Percentiles rank a stretch among this genome's conserved stretches.
Conservation (phyloP, 2,329 filamentous ascomycete species). For the Pleoardoris graminearum region DNA sequence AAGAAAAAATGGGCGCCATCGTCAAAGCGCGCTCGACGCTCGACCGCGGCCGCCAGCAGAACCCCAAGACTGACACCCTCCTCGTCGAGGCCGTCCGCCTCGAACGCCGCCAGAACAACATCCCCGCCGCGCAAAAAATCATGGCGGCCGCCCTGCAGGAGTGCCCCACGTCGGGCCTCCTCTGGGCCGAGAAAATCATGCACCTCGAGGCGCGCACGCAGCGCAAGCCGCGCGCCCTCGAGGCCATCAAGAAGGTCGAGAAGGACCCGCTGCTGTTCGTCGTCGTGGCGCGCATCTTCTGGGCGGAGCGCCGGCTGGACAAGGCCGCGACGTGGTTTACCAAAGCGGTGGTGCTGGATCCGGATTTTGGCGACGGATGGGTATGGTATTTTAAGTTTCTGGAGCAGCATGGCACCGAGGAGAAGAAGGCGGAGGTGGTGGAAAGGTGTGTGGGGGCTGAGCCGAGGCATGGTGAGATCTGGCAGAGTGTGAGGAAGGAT, state of each 20-base stretch:
- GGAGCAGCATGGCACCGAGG: conserved; percentile 86
- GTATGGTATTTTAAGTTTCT: conserved; percentile 98
- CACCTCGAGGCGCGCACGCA: conserved; percentile 89
- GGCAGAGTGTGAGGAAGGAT: conserved; percentile 85
- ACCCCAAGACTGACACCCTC: conserved; percentile 80
- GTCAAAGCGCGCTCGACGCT: conserved; percentile 95
- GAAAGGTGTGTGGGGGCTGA: conserved; percentile 80
- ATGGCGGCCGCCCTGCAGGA: conserved; percentile 95
- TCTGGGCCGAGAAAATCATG: conserved; percentile 97
- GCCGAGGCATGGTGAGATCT: conserved; percentile 88
- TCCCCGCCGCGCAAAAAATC: conserved; percentile 80
- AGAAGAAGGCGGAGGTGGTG: conserved; percentile 85
- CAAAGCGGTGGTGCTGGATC: conserved; percentile 86
- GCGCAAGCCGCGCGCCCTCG: conserved; percentile 84
- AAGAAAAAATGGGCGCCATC: conserved; percentile 79
- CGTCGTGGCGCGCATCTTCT: conserved; percentile 92
- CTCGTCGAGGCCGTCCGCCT: conserved; percentile 95
- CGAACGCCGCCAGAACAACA: conserved; percentile 83
- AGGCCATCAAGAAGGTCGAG: conserved; percentile 96
- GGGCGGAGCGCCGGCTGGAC: conserved; percentile 87
- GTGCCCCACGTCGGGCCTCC: conserved; percentile 80
- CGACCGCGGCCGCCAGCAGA: conserved; percentile 83
- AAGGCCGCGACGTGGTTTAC: conserved; percentile 98
- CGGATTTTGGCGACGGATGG: conserved; percentile 90
- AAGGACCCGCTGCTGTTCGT: conserved; percentile 88